Conservation (phyloP, 331 rosid species). For the Pyracantha coccinea region DNA sequence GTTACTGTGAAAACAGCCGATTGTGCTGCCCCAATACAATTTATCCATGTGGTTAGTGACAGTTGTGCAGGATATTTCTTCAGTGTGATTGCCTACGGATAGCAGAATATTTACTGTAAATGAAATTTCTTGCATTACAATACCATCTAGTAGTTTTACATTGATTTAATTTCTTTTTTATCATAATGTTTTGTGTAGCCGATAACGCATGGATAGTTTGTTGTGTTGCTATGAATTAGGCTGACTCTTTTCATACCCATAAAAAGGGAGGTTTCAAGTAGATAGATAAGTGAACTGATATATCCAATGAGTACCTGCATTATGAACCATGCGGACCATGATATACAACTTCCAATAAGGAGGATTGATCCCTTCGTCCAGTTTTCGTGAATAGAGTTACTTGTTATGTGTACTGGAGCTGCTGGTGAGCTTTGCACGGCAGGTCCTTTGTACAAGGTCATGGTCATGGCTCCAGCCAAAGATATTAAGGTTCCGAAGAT, state of each 20-base stretch:
- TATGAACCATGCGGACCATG: conserved; percentile 10
- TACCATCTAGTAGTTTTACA: not conserved
- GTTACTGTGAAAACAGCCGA: conserved; percentile 6
- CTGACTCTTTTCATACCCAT: not conserved
- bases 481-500: conserved; percentile 2
- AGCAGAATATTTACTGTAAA: not conserved
- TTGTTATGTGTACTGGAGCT: not conserved
- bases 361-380: conserved; percentile 8
- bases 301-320: conserved; percentile 15
- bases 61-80: conserved; percentile 15
- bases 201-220: not conserved
- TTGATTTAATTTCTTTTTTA: not conserved
- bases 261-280: not conserved
- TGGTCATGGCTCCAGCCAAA: conserved; percentile 1
- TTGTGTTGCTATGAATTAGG: not conserved
- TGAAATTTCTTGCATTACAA: not conserved
- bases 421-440: not conserved
- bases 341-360: conserved; percentile 3
- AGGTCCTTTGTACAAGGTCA: conserved; percentile 6
- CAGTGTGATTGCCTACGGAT: conserved; percentile 5
- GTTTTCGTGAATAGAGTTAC: not conserved
- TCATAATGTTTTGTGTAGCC: not conserved
- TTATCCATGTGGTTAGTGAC: conserved; percentile 9
- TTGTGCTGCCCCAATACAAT: not conserved
- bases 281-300: not conserved